These are phyloP conservation scores for Calycina herbarum DNA, from an alignment of 2,329 filamentous ascomycete genomes.

Conservation along the genomic window DNA sequence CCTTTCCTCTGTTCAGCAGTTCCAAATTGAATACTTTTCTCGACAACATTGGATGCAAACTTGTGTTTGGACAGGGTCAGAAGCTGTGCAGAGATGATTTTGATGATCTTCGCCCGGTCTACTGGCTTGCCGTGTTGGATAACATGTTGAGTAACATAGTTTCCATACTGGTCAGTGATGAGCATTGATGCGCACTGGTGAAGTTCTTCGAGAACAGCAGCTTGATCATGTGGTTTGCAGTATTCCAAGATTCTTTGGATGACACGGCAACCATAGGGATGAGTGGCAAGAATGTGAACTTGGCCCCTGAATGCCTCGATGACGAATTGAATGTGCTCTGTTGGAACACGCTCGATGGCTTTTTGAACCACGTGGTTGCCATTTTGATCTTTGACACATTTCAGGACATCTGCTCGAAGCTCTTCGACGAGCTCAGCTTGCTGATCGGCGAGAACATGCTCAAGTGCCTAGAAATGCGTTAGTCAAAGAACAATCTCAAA, in stretches of 20 bases:
- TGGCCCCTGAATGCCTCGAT: constrained; percentile 77
- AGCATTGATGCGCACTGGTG: constrained; percentile 70
- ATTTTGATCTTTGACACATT: constrained; percentile 81
- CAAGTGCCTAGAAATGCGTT: constrained; percentile 64
- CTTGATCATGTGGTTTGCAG: constrained; percentile 70
- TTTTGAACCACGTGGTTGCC: constrained; percentile 98
- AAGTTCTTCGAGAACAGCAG: constrained; percentile 74
- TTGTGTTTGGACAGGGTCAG: constrained; percentile 87
- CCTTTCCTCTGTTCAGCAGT: constrained; percentile 65
- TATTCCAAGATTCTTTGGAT: constrained; percentile 89
- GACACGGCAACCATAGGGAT: constrained; percentile 88
- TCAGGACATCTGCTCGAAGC: constrained; percentile 72
- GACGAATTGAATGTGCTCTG: constrained; percentile 80
- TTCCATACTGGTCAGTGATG: constrained; percentile 86
- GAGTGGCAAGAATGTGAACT: constrained; percentile 70
- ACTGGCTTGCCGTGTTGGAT: constrained; percentile 74
- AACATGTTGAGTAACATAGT: constrained; percentile 94
- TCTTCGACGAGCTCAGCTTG: constrained; percentile 83
- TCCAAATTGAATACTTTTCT: constrained; percentile 81
- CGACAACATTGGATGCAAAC: constrained; percentile 94
- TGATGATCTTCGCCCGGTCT: constrained; percentile 72
- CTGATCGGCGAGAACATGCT: constrained; percentile 89
- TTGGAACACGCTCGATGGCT: constrained; percentile 78
- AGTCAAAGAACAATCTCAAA: background rate
- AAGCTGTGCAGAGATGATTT: constrained; percentile 69